Evolutionary conservation across 2,329 filamentous ascomycete species (phyloP).

Genomic region (Ophioceras dolichostomum): DNA sequence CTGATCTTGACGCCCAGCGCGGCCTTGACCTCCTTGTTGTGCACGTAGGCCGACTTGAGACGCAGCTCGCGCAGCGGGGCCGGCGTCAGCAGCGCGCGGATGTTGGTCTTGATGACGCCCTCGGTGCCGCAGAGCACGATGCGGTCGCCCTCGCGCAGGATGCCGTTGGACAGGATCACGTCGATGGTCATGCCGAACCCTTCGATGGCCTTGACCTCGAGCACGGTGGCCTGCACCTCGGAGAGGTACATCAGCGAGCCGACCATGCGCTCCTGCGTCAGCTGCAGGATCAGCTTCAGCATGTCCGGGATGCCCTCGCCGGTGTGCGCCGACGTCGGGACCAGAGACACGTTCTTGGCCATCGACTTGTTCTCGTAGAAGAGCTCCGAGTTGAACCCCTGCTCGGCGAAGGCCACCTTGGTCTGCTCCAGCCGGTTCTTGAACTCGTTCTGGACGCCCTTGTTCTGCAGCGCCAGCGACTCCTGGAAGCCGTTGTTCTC

Average conservation of each 20-base stretch:
- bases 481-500: conserved; percentile 98
- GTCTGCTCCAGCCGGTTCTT: conserved; percentile 79
- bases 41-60: conserved; percentile 91
- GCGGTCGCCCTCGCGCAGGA: conserved; percentile 84
- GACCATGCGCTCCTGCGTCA: conserved; percentile 97
- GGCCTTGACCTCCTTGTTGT: conserved; percentile 99
- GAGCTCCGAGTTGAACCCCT: conserved; percentile 94
- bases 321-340: conserved; percentile 95
- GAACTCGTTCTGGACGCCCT: conserved; percentile 91
- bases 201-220: conserved; percentile 98
- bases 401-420: conserved; percentile 88
- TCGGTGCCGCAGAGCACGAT: conserved; percentile 96
- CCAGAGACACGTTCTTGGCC: conserved; percentile 86
- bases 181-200: conserved; percentile 98
- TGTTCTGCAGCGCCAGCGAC: conserved; percentile 78
- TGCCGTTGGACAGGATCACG: conserved; percentile 91
- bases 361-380: conserved; percentile 98
- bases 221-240: conserved; percentile 92
- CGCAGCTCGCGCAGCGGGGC: conserved; percentile 88
- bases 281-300: conserved; percentile 83
- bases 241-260: conserved; percentile 96
- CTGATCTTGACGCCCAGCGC: conserved; percentile 98
- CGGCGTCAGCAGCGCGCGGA: conserved; percentile 85
- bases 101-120: conserved; percentile 88
- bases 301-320: conserved; percentile 98